phyloP scores from a whole-genome alignment of 1,284 basidiomycete genomes.

The Cryptococcus sp. region DNA sequence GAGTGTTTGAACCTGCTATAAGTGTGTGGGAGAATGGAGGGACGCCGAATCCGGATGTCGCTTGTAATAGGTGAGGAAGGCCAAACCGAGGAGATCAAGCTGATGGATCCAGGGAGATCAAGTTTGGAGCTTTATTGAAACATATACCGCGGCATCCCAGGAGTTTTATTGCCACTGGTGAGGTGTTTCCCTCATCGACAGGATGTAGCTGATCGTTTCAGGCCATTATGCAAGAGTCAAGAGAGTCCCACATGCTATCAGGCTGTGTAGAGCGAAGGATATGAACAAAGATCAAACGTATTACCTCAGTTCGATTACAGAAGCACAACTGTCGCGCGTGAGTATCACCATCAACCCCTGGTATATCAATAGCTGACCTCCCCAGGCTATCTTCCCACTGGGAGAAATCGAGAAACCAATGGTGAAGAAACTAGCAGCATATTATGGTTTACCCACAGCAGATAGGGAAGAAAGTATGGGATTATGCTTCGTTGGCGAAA shows the following conservation, averaged over 20 bases:
- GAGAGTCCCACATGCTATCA: slow-evolving; percentile 50
- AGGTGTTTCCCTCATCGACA: not conserved
- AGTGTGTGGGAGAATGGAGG: slow-evolving; percentile 67
- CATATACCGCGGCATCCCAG: slow-evolving; percentile 50
- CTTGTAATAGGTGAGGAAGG: slow-evolving; percentile 71
- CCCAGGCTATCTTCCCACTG: slow-evolving; percentile 73
- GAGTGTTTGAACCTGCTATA: slow-evolving; percentile 79
- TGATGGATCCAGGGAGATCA: slow-evolving; percentile 65
- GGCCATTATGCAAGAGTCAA: slow-evolving; percentile 85
- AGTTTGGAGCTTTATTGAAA: slow-evolving; percentile 82
- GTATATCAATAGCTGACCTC: not conserved
- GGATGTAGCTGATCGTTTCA: slow-evolving; percentile 25
- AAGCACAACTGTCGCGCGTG: slow-evolving; percentile 55
- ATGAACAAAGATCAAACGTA: slow-evolving; percentile 85
- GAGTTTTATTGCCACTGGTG: slow-evolving; percentile 75
- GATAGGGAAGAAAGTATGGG: slow-evolving; percentile 86
- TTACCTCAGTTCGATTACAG: slow-evolving; percentile 75
- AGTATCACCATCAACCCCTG: slow-evolving; percentile 5
- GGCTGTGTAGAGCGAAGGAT: slow-evolving; percentile 65
- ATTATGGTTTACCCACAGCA: slow-evolving; percentile 69
- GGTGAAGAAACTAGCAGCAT: slow-evolving; percentile 71
- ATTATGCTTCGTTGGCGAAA: slow-evolving; percentile 91
- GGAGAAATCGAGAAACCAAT: slow-evolving; percentile 61
- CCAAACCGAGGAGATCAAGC: slow-evolving; percentile 7
- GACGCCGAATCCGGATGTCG: slow-evolving; percentile 91